Percentiles rank a stretch among this genome's conserved stretches.
These are phyloP conservation scores for Epichloe brachyelytri DNA, from an alignment of 2,329 filamentous ascomycete species.

Conservation along the genomic window DNA sequence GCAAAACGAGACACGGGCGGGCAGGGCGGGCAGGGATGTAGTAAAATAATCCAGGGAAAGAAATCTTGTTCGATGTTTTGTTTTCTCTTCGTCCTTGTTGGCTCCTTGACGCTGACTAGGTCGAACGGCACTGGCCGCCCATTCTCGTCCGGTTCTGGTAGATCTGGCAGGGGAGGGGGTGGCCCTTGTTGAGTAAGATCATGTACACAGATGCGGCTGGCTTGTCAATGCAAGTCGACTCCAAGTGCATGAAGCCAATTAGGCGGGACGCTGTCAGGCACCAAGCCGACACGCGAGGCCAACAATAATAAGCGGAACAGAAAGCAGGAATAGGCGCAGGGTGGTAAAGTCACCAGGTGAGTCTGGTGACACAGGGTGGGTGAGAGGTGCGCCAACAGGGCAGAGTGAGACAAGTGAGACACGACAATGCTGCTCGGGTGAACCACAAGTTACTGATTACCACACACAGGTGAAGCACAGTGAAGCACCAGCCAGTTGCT, in stretches of 20 bases:
- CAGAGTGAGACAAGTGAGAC: not conserved
- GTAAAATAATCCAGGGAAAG: not conserved
- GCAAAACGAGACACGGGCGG: not conserved
- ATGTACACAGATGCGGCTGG: not conserved
- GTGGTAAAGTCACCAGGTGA: too few species aligned
- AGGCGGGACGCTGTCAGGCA: slow-evolving; percentile 4
- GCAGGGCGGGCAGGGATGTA: not conserved
- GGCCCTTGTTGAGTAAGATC: too few species aligned
- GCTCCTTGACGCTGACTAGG: not conserved
- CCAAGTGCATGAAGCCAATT: slow-evolving; percentile 4
- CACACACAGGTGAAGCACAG: not conserved
- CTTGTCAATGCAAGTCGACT: slow-evolving; percentile 6
- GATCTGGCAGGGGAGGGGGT: not conserved
- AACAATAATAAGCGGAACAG: too few species aligned
- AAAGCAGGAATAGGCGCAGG: not conserved
- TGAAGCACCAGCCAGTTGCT: not conserved
- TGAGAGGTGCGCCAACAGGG: not conserved
- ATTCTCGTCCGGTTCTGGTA: slow-evolving; percentile 5
- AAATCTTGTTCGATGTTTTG: not conserved
- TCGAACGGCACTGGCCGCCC: slow-evolving; percentile 1
- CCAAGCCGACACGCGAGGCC: not conserved
- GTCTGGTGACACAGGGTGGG: not conserved
- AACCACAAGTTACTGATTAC: not conserved
- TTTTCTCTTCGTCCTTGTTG: not conserved
- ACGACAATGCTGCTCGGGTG: not conserved